These are phyloP conservation scores for Apiospora pterosperma DNA, from an alignment of 2,329 filamentous ascomycete genomes.

Conservation along the genomic window DNA sequence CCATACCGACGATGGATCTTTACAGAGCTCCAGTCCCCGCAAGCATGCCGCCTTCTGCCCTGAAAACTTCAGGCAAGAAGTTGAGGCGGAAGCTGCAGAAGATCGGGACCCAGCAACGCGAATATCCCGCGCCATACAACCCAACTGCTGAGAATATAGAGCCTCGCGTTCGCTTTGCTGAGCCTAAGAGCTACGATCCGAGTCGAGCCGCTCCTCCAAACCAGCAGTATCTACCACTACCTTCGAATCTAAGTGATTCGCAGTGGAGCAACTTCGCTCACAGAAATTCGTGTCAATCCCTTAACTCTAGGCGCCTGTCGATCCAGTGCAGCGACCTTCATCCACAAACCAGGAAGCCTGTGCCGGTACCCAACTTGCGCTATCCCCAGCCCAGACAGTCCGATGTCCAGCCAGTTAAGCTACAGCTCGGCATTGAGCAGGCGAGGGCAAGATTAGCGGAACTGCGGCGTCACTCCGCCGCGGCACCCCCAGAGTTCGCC, in stretches of 20 bases:
- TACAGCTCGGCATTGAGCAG: slow-evolving; percentile 3
- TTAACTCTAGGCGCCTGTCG: slow-evolving; percentile 9
- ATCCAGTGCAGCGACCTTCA: neutral
- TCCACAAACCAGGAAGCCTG: neutral
- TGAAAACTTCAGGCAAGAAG: slow-evolving; percentile 25
- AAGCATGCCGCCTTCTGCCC: neutral
- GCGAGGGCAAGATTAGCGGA: slow-evolving; percentile 12
- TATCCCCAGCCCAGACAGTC: neutral
- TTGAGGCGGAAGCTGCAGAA: slow-evolving; percentile 29
- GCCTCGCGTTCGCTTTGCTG: neutral
- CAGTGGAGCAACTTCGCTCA: slow-evolving; percentile 27
- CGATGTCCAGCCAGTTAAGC: neutral
- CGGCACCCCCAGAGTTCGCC: slow-evolving; percentile 22
- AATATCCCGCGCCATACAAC: slow-evolving; percentile 17
- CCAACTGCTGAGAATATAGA: slow-evolving; percentile 10
- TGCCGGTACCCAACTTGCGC: neutral
- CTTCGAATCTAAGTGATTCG: slow-evolving; percentile 17
- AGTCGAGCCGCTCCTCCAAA: neutral
- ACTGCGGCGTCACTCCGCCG: slow-evolving; percentile 10
- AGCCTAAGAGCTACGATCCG: neutral
- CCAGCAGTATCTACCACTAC: slow-evolving; percentile 10
- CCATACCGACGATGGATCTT: neutral
- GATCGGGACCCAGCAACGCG: slow-evolving; percentile 19
- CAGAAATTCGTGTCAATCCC: slow-evolving; percentile 22
- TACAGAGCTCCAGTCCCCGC: neutral